These are phyloP conservation scores for Colletotrichum cordylinicola DNA, from an alignment of 2,329 filamentous ascomycete genomes.

Conservation along the genomic window DNA sequence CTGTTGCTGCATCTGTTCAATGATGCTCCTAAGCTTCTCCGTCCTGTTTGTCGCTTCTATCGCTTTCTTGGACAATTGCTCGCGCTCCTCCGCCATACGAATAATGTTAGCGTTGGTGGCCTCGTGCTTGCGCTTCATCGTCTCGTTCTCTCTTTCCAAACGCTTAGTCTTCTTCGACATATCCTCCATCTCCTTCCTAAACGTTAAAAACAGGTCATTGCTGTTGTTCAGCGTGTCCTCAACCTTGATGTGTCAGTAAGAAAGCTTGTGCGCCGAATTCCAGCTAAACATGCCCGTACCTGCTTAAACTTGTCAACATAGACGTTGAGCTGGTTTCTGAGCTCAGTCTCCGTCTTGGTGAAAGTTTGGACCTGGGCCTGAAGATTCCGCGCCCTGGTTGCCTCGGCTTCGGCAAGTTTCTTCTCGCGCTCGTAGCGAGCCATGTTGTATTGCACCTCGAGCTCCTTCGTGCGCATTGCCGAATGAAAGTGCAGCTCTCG, in stretches of 20 bases:
- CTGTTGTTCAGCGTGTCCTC: constrained; percentile 98
- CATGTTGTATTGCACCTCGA: constrained; percentile 92
- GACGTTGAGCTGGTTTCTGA: constrained; percentile 94
- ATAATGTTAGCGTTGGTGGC: constrained; percentile 93
- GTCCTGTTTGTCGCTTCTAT: constrained; percentile 68
- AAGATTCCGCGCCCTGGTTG: constrained; percentile 79
- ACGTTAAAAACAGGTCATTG: constrained; percentile 96
- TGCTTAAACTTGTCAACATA: constrained; percentile 99
- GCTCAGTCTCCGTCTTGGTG: constrained; percentile 92
- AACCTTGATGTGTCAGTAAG: constrained; percentile 64
- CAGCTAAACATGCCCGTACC: constrained; percentile 59
- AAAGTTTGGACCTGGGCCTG: constrained; percentile 94
- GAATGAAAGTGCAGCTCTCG: constrained; percentile 94
- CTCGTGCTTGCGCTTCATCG: constrained; percentile 90
- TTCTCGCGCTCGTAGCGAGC: constrained; percentile 89
- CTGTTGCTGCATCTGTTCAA: constrained; percentile 95
- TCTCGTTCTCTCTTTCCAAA: constrained; percentile 94
- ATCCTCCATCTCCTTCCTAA: constrained; percentile 98
- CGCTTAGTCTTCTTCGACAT: constrained; percentile 99
- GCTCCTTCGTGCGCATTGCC: constrained; percentile 89
- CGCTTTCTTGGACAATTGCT: constrained; percentile 76
- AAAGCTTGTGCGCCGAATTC: neutral
- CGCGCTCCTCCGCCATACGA: constrained; percentile 95
- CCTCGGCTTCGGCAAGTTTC: constrained; percentile 84
- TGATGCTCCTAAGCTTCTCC: constrained; percentile 90